Percentiles rank a stretch among this genome's conserved stretches.
Evolutionary conservation across 352 stramenopile genomes (phyloP).

Genomic region (Pythium brachiatum): DNA sequence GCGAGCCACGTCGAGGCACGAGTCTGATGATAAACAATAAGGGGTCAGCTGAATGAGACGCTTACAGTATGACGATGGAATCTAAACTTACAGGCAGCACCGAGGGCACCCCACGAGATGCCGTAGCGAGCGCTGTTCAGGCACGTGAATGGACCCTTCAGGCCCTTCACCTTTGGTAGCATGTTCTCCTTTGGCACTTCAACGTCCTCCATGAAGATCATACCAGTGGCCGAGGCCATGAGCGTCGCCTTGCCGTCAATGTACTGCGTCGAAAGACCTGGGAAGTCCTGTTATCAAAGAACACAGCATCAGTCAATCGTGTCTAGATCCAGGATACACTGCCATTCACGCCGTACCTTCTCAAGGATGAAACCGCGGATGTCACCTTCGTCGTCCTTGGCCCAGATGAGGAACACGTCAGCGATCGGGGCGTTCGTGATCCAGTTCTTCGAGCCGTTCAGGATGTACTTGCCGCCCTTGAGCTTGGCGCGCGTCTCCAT

Average conservation of each 20-base stretch:
- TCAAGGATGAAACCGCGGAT: slow-evolving; percentile 96
- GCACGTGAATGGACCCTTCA: slow-evolving; percentile 96
- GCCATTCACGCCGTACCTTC: slow-evolving; percentile 43
- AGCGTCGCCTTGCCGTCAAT: slow-evolving; percentile 97
- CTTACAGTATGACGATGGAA: too few relatives aligned
- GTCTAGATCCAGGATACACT: neutral
- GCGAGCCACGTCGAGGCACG: slow-evolving; percentile 91
- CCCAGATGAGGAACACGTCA: slow-evolving; percentile 97
- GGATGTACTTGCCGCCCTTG: slow-evolving; percentile 90
- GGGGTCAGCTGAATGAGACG: neutral
- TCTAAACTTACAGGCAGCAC: slow-evolving; percentile 81
- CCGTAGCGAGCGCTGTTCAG: slow-evolving; percentile 97
- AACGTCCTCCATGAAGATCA: slow-evolving; percentile 98
- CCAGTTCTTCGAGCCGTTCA: slow-evolving; percentile 95
- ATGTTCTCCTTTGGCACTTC: slow-evolving; percentile 93
- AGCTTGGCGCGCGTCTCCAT: slow-evolving; percentile 95
- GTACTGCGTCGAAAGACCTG: slow-evolving; percentile 91
- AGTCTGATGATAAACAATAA: slow-evolving; percentile 46
- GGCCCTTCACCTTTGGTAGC: slow-evolving; percentile 86
- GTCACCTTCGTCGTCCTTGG: slow-evolving; percentile 92
- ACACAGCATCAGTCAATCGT: neutral
- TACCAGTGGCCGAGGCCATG: slow-evolving; percentile 94
- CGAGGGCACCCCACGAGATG: slow-evolving; percentile 96
- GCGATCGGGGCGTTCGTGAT: slow-evolving; percentile 98
- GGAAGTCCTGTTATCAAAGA: slow-evolving; percentile 61